Evolutionary conservation across 257 asterid genomes (phyloP).

Genomic region (Solanum pimpinellifolium): DNA sequence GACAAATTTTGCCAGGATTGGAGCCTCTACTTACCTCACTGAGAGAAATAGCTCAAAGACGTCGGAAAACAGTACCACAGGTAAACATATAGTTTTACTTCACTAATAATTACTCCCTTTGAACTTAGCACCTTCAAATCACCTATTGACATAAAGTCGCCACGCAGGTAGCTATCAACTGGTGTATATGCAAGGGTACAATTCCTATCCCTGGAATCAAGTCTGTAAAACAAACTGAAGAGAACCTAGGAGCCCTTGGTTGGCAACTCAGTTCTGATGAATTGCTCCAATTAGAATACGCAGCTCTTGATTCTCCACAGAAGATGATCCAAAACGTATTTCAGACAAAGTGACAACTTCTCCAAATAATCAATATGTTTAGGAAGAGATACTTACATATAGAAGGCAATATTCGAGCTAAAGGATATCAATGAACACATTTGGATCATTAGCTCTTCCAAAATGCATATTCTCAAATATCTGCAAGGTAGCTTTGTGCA

Average conservation of each 20-base stretch:
- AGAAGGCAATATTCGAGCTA: background rate
- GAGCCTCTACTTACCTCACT: conserved; percentile 60
- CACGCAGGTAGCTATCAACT: conserved; percentile 76
- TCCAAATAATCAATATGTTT: background rate
- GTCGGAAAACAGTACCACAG: conserved; percentile 69
- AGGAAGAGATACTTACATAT: background rate
- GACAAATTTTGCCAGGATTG: conserved; percentile 82
- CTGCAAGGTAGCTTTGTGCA: background rate
- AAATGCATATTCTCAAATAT: background rate
- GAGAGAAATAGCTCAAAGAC: conserved; percentile 40
- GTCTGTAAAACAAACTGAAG: conserved; percentile 65
- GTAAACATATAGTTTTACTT: conserved; percentile 8
- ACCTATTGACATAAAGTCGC: background rate
- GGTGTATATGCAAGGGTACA: conserved; percentile 87
- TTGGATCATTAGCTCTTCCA: background rate
- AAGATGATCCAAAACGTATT: conserved; percentile 85
- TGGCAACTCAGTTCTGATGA: conserved; percentile 74
- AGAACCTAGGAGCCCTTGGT: conserved; percentile 90
- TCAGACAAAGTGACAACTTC: conserved; percentile 41
- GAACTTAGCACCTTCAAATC: background rate
- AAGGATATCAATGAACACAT: background rate
- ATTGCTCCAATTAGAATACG: conserved; percentile 49
- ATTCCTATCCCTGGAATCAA: conserved; percentile 87
- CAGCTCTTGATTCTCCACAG: conserved; percentile 57
- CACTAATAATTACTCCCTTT: background rate